Evolutionary conservation across 2,329 filamentous ascomycete species (phyloP).

Genomic region (Zarea fungicola): DNA sequence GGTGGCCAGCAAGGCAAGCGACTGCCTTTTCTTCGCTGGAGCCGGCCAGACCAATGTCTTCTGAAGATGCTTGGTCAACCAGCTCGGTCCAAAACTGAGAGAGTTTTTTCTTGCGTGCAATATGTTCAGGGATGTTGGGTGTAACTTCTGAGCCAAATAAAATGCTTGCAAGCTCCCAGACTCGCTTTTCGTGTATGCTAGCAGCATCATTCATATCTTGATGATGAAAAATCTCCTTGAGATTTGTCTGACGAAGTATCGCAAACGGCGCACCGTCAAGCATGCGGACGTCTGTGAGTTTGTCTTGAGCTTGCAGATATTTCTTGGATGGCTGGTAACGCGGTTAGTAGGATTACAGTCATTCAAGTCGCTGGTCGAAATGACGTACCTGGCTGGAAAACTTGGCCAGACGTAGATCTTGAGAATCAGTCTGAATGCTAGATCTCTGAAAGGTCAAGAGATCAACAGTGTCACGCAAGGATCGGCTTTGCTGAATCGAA

Average conservation of each 20-base stretch:
- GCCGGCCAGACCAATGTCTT: slow-evolving; percentile 51
- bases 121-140: slow-evolving; percentile 32
- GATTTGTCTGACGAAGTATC: slow-evolving; percentile 33
- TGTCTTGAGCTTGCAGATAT: slow-evolving; percentile 50
- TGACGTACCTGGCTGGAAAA: slow-evolving; percentile 50
- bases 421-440: slow-evolving; percentile 56
- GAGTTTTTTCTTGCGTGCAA: slow-evolving; percentile 57
- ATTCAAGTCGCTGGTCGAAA: background rate
- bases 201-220: slow-evolving; percentile 38
- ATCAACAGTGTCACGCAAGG: slow-evolving; percentile 21
- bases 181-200: slow-evolving; percentile 60
- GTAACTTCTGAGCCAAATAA: slow-evolving; percentile 68
- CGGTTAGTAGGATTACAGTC: slow-evolving; percentile 13
- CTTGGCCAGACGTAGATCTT: slow-evolving; percentile 60
- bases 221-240: slow-evolving; percentile 36
- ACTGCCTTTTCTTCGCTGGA: slow-evolving; percentile 79
- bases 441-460: slow-evolving; percentile 30
- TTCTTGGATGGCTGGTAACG: slow-evolving; percentile 47
- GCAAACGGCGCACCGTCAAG: slow-evolving; percentile 57
- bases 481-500: slow-evolving; percentile 35
- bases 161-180: slow-evolving; percentile 83
- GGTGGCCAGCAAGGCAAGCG: slow-evolving; percentile 70
- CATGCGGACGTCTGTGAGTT: slow-evolving; percentile 47
- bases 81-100: slow-evolving; percentile 61
- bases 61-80: slow-evolving; percentile 54